Conservation (phyloP, 163 green algal species). For the Scenedesmus sp. region DNA sequence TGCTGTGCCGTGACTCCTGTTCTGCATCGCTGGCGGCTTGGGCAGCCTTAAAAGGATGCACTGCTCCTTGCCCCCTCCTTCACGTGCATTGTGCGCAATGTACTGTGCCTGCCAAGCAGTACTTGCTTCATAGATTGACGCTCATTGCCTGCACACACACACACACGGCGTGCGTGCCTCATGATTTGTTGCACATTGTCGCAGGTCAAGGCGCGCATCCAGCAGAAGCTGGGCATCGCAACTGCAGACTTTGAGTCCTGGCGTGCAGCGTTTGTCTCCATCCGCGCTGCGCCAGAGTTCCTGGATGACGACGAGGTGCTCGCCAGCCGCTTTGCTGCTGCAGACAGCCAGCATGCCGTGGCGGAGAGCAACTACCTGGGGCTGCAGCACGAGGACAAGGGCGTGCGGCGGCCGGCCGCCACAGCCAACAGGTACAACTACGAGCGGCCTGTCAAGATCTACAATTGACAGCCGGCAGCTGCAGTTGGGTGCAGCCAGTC, state of each 20-base stretch:
- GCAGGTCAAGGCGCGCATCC: conserved; percentile 66
- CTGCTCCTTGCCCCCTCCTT: too few relatives aligned
- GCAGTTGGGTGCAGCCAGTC: too few relatives aligned
- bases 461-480: too few relatives aligned
- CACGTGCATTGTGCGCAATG: too few relatives aligned
- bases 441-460: conserved; percentile 75
- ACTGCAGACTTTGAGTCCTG: conserved; percentile 86
- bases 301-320: conserved; percentile 65
- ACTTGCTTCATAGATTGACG: too few relatives aligned
- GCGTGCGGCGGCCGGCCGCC: conserved; percentile 15
- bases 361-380: conserved; percentile 73
- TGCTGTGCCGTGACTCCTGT: too few relatives aligned
- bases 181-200: too few relatives aligned
- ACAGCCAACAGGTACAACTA: conserved; percentile 45
- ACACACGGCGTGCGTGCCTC: too few relatives aligned
- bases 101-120: too few relatives aligned
- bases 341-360: conserved; percentile 1
- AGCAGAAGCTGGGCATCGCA: conserved; percentile 76
- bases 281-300: conserved; percentile 48
- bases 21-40: too few relatives aligned
- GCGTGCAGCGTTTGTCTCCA: conserved; percentile 68
- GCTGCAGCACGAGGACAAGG: conserved; percentile 80
- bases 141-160: too few relatives aligned
- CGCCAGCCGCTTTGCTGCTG: neutral
- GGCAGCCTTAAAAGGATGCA: too few relatives aligned